A percentile compares a stretch with the other conserved stretches of the same genome.
Conservation (phyloP, 2,329 filamentous ascomycete genomes). For the Orbilia brochopaga region DNA sequence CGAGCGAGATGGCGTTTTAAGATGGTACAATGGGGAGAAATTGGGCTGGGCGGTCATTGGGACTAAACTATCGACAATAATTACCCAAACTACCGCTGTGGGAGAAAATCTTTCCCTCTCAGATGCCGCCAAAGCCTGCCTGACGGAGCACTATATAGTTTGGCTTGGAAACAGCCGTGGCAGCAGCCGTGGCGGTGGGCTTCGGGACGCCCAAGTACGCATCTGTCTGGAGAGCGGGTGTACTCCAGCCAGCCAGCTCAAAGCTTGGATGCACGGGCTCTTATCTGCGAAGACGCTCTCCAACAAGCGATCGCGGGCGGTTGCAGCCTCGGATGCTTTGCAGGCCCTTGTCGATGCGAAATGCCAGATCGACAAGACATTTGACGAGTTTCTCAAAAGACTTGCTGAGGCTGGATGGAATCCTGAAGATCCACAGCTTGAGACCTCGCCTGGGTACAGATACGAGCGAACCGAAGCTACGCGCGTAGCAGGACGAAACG, state of each 20-base stretch:
- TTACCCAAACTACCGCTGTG: conserved; percentile 51
- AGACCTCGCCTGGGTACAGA: conserved; percentile 66
- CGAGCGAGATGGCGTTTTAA: conserved; percentile 70
- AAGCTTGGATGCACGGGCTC: conserved; percentile 69
- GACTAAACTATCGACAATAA: conserved; percentile 58
- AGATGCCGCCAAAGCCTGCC: conserved; percentile 56
- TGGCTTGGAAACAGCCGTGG: conserved; percentile 61
- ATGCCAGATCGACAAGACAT: conserved; percentile 58
- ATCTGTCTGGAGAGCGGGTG: conserved; percentile 71
- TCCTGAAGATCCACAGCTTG: conserved; percentile 68
- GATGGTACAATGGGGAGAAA: conserved; percentile 60
- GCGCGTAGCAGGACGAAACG: conserved; percentile 11
- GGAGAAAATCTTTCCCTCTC: conserved; percentile 51
- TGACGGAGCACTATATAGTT: conserved; percentile 68
- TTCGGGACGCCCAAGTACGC: conserved; percentile 57
- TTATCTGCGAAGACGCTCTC: conserved; percentile 58
- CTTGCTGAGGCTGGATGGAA: conserved; percentile 69
- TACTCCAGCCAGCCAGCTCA: conserved; percentile 63
- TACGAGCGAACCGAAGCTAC: conserved; percentile 59
- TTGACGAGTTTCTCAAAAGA: conserved; percentile 60
- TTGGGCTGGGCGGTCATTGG: conserved; percentile 67
- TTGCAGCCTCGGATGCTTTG: conserved; percentile 60
- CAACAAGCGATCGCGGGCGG: conserved; percentile 55
- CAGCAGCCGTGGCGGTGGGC: conserved; percentile 57
- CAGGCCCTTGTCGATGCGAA: conserved; percentile 58